Percentiles rank a stretch among this genome's conserved stretches.
These are phyloP conservation scores for Teunomyces tritomae DNA, from an alignment of 805 yeast species.

Conservation along the genomic window DNA sequence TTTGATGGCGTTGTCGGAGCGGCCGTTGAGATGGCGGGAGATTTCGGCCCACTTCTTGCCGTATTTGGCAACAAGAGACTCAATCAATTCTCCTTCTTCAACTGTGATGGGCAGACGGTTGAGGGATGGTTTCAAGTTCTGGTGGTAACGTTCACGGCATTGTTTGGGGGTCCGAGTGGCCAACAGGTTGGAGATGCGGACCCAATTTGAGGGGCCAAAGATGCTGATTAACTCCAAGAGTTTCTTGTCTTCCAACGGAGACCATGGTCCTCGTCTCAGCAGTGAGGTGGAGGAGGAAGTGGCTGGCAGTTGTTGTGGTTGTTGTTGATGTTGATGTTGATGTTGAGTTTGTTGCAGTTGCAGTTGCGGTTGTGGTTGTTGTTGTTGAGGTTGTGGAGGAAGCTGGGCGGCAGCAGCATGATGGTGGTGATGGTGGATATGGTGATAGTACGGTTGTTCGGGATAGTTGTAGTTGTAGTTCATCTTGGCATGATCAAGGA, in stretches of 20 bases:
- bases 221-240: slow-evolving; percentile 65
- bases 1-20: slow-evolving; percentile 88
- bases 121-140: slow-evolving; percentile 80
- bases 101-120: slow-evolving; percentile 79
- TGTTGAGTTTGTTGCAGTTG: slow-evolving; percentile 3
- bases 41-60: slow-evolving; percentile 96
- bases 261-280: slow-evolving; percentile 79
- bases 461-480: slow-evolving; percentile 3
- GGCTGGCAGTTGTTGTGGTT: slow-evolving; percentile 3
- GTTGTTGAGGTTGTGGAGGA: not conserved
- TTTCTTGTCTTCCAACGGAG: slow-evolving; percentile 76
- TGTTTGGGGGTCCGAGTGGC: slow-evolving; percentile 86
- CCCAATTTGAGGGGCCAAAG: slow-evolving; percentile 88
- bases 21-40: slow-evolving; percentile 80
- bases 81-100: slow-evolving; percentile 81
- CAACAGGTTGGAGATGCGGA: slow-evolving; percentile 69
- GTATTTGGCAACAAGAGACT: slow-evolving; percentile 69
- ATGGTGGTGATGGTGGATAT: slow-evolving; percentile 1
- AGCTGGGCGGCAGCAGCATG: not conserved
- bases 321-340: slow-evolving; percentile 3
- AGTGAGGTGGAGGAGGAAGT: not conserved
- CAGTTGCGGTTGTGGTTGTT: slow-evolving; percentile 1
- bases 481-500: not conserved
- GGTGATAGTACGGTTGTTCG: slow-evolving; percentile 3
- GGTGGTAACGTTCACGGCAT: slow-evolving; percentile 88